phyloP scores from a whole-genome alignment of 2,329 filamentous ascomycete genomes.

The Penicillium sclerotigenum region DNA sequence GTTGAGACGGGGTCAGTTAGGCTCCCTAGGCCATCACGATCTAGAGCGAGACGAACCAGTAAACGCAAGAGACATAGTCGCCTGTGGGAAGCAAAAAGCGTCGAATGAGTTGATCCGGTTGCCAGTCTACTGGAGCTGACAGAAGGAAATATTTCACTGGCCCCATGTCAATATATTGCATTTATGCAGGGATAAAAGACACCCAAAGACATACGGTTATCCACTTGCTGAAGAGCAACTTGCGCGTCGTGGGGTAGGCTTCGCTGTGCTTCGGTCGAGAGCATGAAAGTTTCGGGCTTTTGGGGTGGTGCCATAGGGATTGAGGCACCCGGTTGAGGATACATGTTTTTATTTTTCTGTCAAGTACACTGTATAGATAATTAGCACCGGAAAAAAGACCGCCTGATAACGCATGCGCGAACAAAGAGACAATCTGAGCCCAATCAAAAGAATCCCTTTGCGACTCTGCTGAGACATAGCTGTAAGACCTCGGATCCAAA shows the following conservation, averaged over 20 bases:
- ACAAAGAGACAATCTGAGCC: constrained; percentile 17
- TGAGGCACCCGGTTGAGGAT: constrained; percentile 71
- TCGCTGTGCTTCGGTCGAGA: constrained; percentile 95
- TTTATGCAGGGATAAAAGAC: neutral
- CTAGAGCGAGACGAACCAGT: constrained; percentile 62
- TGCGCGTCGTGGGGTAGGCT: constrained; percentile 93
- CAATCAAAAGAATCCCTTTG: constrained; percentile 4
- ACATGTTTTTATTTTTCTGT: constrained; percentile 54
- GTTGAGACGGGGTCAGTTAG: constrained; percentile 16
- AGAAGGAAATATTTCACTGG: constrained; percentile 99
- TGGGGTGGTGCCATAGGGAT: constrained; percentile 90
- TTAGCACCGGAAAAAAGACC: constrained; percentile 23
- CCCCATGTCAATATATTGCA: constrained; percentile 10
- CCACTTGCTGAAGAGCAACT: constrained; percentile 95
- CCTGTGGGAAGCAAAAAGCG: constrained; percentile 93
- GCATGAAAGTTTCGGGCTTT: constrained; percentile 98
- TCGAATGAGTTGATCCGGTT: constrained; percentile 91
- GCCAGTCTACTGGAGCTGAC: constrained; percentile 97
- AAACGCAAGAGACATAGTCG: constrained; percentile 96
- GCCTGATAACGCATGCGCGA: constrained; percentile 16
- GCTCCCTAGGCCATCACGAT: constrained; percentile 7
- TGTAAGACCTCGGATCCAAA: constrained; percentile 19
- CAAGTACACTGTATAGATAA: constrained; percentile 10
- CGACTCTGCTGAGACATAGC: constrained; percentile 12
- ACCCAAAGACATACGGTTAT: constrained; percentile 70